Evolutionary conservation across 1,284 basidiomycete genomes (phyloP), one percentile per base, ranked within the genome.

Genomic region (Cutaneotrichosporon cyanovorans): DNA sequence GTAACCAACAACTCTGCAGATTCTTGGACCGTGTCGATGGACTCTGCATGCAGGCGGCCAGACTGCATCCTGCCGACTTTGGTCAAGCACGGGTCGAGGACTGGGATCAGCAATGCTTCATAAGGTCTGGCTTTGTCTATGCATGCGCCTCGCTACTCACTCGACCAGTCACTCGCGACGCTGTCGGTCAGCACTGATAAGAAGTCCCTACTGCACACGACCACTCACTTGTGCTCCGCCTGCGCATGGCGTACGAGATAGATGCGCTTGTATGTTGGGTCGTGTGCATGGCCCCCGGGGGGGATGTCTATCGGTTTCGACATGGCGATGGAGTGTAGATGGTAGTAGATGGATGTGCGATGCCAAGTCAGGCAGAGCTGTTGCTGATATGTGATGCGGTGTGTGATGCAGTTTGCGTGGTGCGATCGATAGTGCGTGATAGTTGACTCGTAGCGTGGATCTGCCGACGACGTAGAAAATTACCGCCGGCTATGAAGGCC

Each of bases 231-330:
- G 63, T 71, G 66, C 50, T 68, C 62, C 0, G 66, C 69, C 46
- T 72, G 66, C 14, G 66, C 71, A 52, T 72, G 69, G n/a, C 69
- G 61, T 2, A 66, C 68, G 25, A 73, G 59, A 48, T 66, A 62
- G 37, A 72, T 58, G 22, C 54, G 50, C 50, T 71, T 72, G 21
- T 21, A 18, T 9, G 50, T 41, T 6, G 48, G 48, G 34, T 39
- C 33, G 42, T 37, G 25, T 25, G 37, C 37, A 37, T 37, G 12
- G 5, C 11, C 35, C 8, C 12, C 35, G 12, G 19, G 11, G 33
- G 7, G n/a, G 35, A 36, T 36, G 35, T 9, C n/a, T 5, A 14
- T 34, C 8, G 12, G 35, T 19, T 19, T 15, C 11, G 35, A 18
- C 16, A 36, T 37, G 33, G 39, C 14, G 18, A 6, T 19, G 12